These are phyloP conservation scores for Albugo laibachii DNA, from an alignment of 352 stramenopile species.

Conservation along the genomic window DNA sequence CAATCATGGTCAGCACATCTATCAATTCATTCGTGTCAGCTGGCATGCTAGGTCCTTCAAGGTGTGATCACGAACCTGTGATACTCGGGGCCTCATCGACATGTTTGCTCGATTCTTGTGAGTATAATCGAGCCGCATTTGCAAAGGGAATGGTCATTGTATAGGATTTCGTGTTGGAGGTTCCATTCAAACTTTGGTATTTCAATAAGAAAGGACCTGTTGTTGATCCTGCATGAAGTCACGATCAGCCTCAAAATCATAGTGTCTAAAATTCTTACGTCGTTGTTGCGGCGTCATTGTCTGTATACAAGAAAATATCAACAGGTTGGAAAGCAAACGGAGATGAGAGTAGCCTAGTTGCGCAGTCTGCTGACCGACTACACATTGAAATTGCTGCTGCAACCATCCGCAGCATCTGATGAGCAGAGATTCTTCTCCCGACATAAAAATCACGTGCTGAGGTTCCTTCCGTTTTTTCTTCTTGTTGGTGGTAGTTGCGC, in stretches of 20 bases:
- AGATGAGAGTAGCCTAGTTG: slow-evolving; percentile 27
- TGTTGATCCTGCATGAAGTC: not conserved
- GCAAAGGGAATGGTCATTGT: slow-evolving; percentile 37
- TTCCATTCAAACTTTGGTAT: slow-evolving; percentile 20
- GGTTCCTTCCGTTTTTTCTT: slow-evolving; percentile 10
- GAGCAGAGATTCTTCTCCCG: slow-evolving; percentile 32
- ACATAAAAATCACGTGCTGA: slow-evolving; percentile 34
- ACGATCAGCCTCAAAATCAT: not conserved
- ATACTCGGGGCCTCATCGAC: slow-evolving; percentile 8
- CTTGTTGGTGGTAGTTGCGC: not conserved
- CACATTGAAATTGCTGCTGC: slow-evolving; percentile 50
- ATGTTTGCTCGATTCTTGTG: slow-evolving; percentile 9
- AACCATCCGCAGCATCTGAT: slow-evolving; percentile 33
- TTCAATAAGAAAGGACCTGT: slow-evolving; percentile 20
- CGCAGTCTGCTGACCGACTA: slow-evolving; percentile 27
- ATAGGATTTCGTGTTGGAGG: slow-evolving; percentile 25
- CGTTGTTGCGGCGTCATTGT: not conserved
- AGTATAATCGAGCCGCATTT: slow-evolving; percentile 20
- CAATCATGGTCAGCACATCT: slow-evolving; percentile 7
- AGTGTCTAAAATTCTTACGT: not conserved
- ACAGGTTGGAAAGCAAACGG: slow-evolving; percentile 23
- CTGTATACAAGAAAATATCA: slow-evolving; percentile 5
- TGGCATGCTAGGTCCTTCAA: not conserved
- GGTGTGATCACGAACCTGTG: slow-evolving; percentile 5
- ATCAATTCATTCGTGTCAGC: not conserved